phyloP scores from a whole-genome alignment of 352 stramenopile species.

The Halophytophthora batemanensis region DNA sequence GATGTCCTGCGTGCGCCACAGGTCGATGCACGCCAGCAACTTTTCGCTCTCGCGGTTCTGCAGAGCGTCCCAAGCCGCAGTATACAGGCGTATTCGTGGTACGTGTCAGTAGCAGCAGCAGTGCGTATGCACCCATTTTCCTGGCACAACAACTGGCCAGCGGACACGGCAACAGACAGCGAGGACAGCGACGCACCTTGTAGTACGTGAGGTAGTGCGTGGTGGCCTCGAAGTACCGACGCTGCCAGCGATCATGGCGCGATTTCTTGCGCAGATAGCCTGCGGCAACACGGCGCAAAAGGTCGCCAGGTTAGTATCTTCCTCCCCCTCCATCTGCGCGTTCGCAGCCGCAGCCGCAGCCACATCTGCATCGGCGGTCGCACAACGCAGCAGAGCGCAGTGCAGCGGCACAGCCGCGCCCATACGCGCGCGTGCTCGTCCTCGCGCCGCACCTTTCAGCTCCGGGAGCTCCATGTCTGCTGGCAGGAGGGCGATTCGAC shows the following conservation, averaged over 20 bases:
- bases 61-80: too few relatives aligned
- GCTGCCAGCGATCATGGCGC: conserved; percentile 92
- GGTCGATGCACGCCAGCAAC: conserved; percentile 83
- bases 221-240: conserved; percentile 97
- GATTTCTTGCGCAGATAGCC: conserved; percentile 93
- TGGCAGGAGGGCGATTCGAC: conserved; percentile 9
- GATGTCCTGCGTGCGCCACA: conserved; percentile 85
- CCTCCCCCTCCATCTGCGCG: too few relatives aligned
- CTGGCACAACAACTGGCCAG: not conserved
- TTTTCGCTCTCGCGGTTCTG: conserved; percentile 85
- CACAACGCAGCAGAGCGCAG: not conserved
- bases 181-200: conserved; percentile 71
- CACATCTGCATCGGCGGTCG: not conserved
- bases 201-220: conserved; percentile 98
- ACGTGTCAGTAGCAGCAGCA: too few relatives aligned
- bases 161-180: not conserved
- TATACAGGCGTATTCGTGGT: too few relatives aligned
- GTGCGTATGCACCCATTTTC: not conserved
- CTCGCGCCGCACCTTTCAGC: conserved; percentile 69
- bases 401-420: too few relatives aligned
- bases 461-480: conserved; percentile 67
- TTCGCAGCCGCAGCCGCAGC: too few relatives aligned
- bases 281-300: conserved; percentile 14
- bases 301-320: not conserved
- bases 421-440: too few relatives aligned